These are phyloP conservation scores for Pythium inflatum DNA, from an alignment of 352 stramenopile species.

Conservation along the genomic window DNA sequence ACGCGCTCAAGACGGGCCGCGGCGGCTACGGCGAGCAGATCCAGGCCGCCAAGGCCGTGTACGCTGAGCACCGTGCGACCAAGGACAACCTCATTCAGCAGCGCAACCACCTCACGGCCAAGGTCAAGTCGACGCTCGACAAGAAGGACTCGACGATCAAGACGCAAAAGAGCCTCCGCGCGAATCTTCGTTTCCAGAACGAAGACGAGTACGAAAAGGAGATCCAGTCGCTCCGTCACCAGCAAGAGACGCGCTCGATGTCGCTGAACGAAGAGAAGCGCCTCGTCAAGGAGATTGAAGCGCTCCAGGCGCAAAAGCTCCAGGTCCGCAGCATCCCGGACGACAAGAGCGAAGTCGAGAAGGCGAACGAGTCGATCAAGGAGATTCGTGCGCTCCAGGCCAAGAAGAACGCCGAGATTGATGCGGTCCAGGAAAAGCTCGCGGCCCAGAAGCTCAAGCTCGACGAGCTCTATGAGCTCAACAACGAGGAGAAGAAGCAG, in stretches of 20 bases:
- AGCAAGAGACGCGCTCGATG: conserved; percentile 97
- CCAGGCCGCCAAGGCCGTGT: conserved; percentile 87
- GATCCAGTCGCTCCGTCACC: conserved; percentile 86
- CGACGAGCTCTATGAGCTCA: conserved; percentile 89
- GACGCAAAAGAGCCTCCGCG: conserved; percentile 60
- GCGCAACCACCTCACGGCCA: conserved; percentile 79
- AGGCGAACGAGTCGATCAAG: conserved; percentile 81
- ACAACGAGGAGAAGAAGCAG: conserved; percentile 89
- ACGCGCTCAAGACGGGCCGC: conserved; percentile 81
- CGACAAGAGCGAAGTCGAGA: conserved; percentile 86
- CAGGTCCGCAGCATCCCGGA: conserved; percentile 81
- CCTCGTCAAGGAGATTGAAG: conserved; percentile 97
- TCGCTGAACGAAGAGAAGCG: conserved; percentile 96
- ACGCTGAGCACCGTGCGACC: conserved; percentile 77
- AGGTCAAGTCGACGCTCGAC: conserved; percentile 83
- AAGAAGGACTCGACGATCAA: conserved; percentile 80
- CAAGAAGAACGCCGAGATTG: conserved; percentile 96
- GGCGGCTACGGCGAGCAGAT: conserved; percentile 85
- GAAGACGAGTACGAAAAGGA: conserved; percentile 92
- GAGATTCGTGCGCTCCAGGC: conserved; percentile 68
- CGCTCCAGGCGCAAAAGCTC: conserved; percentile 88
- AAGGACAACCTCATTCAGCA: conserved; percentile 89
- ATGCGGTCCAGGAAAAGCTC: conserved; percentile 93
- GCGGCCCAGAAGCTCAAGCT: conserved; percentile 86
- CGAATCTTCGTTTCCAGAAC: conserved; percentile 86